Evolutionary conservation across 108 stramenopile species (phyloP), one percentile per base, ranked within the genome.

Genomic region (Nitzschia putrida): DNA sequence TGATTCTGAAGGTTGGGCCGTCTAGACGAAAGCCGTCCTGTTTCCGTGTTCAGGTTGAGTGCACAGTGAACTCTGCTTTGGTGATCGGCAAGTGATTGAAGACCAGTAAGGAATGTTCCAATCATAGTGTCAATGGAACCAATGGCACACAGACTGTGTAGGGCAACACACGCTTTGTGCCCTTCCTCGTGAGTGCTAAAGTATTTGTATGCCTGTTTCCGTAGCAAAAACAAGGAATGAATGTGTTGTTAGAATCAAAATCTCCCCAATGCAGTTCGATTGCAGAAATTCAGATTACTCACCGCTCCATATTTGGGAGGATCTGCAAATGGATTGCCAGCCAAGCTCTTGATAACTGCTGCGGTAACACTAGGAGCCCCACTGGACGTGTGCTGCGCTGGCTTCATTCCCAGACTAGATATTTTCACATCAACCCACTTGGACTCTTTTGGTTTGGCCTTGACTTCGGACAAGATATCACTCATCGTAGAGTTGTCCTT

Each of bases 1-100:
- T 99, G 99, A 69, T 99, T 99, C 80, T 99, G 99, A 57, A 99
- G 80, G 61, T 99, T 99, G 8, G 99, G 99, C 34, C 93, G 80
- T 24, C 98, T 86, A 13, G 97, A 92, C 0, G 94, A 95, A 3
- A 99, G 84, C 7, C 99, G 86, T 8, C 99, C 99, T 54, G 99
- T 99, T 72, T 99, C 99, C 8, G 99, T 99, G 77, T 99, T 99
- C 12, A 99, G 77, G 79, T 99, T 99, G 9, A 99, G 58, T 0
- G 91, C 92, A 63, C 97, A 92, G 82, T 99, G 99, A 24, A 99
- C 96, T 14, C 99, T 82, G 44, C 85, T 83, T 49, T 98, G 61
- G 4, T 92, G 86, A 73, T 98, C 97, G 0, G 89, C 92, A 20
- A 96, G 82, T 7, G 74, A 73, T 73, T 97, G 97, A 11, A 99